Percentiles rank a stretch among this genome's conserved stretches.
phyloP scores from a whole-genome alignment of 2,329 filamentous ascomycete genomes.

The Didymella segeticola region DNA sequence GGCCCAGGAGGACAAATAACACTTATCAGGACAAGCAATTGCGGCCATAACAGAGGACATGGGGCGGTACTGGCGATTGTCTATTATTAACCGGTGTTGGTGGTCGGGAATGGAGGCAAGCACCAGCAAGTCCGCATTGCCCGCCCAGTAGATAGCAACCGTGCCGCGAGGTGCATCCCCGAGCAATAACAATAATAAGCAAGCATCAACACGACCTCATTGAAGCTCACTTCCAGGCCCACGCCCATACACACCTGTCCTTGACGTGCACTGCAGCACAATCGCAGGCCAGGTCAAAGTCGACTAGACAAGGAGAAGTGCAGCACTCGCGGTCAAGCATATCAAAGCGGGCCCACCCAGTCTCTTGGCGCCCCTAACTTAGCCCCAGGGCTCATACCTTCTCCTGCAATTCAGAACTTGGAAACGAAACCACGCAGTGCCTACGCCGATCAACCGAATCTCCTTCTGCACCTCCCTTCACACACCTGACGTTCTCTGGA shows the following conservation, averaged over 20 bases:
- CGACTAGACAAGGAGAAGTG: neutral
- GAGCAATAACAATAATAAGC: conserved; percentile 7
- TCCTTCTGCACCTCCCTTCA: conserved; percentile 6
- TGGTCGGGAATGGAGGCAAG: conserved; percentile 17
- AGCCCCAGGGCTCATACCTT: conserved; percentile 13
- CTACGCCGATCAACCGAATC: conserved; percentile 2
- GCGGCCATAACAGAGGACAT: conserved; percentile 7
- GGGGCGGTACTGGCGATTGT: conserved; percentile 3
- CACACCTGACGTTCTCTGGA: conserved; percentile 10
- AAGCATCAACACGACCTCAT: conserved; percentile 6
- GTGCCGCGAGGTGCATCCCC: conserved; percentile 14
- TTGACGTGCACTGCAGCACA: neutral
- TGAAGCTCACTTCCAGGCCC: neutral
- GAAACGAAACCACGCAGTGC: conserved; percentile 12
- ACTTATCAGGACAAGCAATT: conserved; percentile 11
- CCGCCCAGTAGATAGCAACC: conserved; percentile 15
- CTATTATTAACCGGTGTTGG: conserved; percentile 19
- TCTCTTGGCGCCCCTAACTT: conserved; percentile 20
- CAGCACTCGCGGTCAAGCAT: conserved; percentile 14
- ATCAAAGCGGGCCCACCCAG: conserved; percentile 15
- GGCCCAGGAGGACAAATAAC: conserved; percentile 1
- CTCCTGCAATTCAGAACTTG: conserved; percentile 18
- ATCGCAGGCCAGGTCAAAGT: too few species aligned
- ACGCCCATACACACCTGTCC: neutral
- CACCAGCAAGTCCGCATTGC: conserved; percentile 12